Percentiles rank a stretch among this genome's conserved stretches.
Evolutionary conservation across 306 rosid species (phyloP).

Genomic region (Pterocarpus santalinus): DNA sequence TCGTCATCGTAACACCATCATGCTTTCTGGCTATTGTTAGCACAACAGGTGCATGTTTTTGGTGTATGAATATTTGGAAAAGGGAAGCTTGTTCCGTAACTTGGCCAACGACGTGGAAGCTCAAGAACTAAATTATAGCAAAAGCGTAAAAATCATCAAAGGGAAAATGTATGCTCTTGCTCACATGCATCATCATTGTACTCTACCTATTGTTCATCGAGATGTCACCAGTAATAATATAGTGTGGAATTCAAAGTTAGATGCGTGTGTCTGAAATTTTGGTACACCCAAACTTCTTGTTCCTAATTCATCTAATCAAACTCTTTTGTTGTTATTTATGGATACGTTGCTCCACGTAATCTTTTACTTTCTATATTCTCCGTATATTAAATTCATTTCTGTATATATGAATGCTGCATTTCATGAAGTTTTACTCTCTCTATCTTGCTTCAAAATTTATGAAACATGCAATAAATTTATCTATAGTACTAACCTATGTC

Average conservation of each 20-base stretch:
- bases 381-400: no score
- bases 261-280: slow-evolving; percentile 28
- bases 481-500: not conserved
- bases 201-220: slow-evolving; percentile 40
- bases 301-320: slow-evolving; percentile 26
- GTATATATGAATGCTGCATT: no score
- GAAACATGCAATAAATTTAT: no score
- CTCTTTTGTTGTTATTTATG: slow-evolving; percentile 17
- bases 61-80: slow-evolving; percentile 46
- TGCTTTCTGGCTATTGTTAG: slow-evolving; percentile 28
- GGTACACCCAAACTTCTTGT: slow-evolving; percentile 37
- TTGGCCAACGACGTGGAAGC: slow-evolving; percentile 33
- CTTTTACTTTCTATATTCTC: not conserved
- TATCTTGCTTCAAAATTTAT: no score
- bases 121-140: slow-evolving; percentile 33
- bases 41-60: slow-evolving; percentile 32
- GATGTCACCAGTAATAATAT: slow-evolving; percentile 31
- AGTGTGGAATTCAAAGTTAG: slow-evolving; percentile 21
- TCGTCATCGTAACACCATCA: slow-evolving; percentile 15
- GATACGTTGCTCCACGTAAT: slow-evolving; percentile 44
- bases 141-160: slow-evolving; percentile 49
- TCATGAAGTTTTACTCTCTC: no score
- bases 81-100: slow-evolving; percentile 37
- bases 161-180: slow-evolving; percentile 35
- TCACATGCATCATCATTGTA: slow-evolving; percentile 30